Conservation (phyloP, 2,329 filamentous ascomycete genomes). For the Cladorrhinum sp. region DNA sequence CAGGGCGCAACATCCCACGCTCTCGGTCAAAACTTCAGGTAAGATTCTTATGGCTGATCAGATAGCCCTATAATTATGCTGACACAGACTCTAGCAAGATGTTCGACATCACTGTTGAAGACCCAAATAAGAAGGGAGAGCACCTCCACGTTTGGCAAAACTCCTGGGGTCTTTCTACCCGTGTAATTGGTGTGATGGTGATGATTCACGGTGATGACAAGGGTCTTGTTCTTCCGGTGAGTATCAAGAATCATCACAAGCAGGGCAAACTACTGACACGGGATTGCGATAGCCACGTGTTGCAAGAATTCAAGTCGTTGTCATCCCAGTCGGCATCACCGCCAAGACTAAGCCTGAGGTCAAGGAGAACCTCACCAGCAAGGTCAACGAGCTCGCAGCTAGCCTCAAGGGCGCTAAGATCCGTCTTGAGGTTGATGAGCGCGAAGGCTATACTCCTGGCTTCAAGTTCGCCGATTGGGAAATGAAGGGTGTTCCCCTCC, state of each 20-base stretch:
- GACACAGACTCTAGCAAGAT: constrained; percentile 62
- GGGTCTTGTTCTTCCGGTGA: constrained; percentile 57
- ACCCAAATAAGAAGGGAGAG: constrained; percentile 76
- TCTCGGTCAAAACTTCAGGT: constrained; percentile 88
- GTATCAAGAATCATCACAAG: not conserved
- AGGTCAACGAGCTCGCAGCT: constrained; percentile 68
- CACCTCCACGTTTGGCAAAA: constrained; percentile 95
- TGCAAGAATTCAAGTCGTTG: constrained; percentile 77
- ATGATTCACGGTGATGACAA: constrained; percentile 97
- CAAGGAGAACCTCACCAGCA: constrained; percentile 69
- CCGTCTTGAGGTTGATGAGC: constrained; percentile 75
- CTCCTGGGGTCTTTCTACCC: constrained; percentile 75
- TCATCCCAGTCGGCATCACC: constrained; percentile 90
- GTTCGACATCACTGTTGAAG: constrained; percentile 97
- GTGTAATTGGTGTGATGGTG: constrained; percentile 97
- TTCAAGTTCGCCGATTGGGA: constrained; percentile 99
- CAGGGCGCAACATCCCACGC: constrained; percentile 94
- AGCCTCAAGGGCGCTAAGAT: constrained; percentile 71
- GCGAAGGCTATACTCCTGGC: constrained; percentile 73
- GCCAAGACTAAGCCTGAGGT: constrained; percentile 82
- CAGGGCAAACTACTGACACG: not conserved
- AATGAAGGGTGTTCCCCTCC: constrained; percentile 88
- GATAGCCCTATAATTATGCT: not conserved
- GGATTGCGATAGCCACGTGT: constrained; percentile 60
- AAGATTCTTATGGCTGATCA: not conserved